Conservation (phyloP, 1,139 yeast genomes). For the Diutina pseudorugosa region DNA sequence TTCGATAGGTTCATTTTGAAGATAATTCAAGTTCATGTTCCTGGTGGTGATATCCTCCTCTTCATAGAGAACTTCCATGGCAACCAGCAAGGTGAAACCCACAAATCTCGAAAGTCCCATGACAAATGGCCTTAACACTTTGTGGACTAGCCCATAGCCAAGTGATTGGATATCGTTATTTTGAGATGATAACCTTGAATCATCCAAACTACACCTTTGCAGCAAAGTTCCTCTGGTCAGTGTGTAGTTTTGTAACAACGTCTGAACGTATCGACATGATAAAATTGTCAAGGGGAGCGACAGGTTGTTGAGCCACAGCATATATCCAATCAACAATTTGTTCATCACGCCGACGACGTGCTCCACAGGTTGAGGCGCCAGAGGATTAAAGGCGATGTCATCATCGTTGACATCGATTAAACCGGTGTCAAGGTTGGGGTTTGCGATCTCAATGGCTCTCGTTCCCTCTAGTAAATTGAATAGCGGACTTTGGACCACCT, state of each 20-base stretch:
- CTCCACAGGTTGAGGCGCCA: constrained; percentile 18
- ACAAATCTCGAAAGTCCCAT: constrained; percentile 42
- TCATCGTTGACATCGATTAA: constrained; percentile 28
- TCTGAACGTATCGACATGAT: constrained; percentile 54
- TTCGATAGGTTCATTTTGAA: constrained; percentile 15
- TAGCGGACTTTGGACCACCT: constrained; percentile 38
- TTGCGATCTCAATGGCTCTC: constrained; percentile 56
- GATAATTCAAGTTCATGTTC: constrained; percentile 38
- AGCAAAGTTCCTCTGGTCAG: constrained; percentile 2
- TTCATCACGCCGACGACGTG: constrained; percentile 36
- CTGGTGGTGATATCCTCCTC: constrained; percentile 67
- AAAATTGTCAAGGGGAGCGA: constrained; percentile 51
- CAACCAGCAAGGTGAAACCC: constrained; percentile 34
- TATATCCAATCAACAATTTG: constrained; percentile 29
- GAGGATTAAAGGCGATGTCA: constrained; percentile 29
- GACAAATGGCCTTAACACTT: constrained; percentile 33
- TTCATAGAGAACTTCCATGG: constrained; percentile 54
- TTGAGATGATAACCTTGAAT: constrained; percentile 9
- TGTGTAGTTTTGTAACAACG: constrained; percentile 31
- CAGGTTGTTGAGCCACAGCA: constrained; percentile 53
- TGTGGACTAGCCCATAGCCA: constrained; percentile 22
- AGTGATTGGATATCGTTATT: neutral
- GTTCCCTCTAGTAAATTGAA: constrained; percentile 65
- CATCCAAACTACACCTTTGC: constrained; percentile 8
- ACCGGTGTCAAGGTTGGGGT: constrained; percentile 54